These are phyloP conservation scores for Pichia cabralensis DNA, from an alignment of 805 yeast species.

Conservation along the genomic window DNA sequence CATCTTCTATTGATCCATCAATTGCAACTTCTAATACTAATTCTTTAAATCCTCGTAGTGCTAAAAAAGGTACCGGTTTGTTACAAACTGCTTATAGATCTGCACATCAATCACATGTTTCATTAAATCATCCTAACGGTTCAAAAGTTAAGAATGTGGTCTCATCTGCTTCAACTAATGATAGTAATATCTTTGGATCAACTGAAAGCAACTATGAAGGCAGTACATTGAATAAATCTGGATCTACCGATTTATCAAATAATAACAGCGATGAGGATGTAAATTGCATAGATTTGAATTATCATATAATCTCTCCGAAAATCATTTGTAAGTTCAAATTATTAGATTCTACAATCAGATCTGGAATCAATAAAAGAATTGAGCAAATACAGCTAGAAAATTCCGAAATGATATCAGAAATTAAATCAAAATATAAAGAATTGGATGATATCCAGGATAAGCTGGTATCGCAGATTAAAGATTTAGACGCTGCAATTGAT, in stretches of 20 bases:
- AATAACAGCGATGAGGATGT: too few species aligned
- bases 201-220: neutral
- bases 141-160: too few species aligned
- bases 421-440: constrained; percentile 20
- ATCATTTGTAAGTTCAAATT: constrained; percentile 19
- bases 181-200: too few species aligned
- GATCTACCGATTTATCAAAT: too few species aligned
- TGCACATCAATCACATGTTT: too few species aligned
- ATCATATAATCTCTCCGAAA: constrained; percentile 8
- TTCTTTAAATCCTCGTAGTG: neutral
- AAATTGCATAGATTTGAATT: too few species aligned
- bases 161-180: too few species aligned
- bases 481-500: constrained; percentile 22
- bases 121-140: too few species aligned
- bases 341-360: constrained; percentile 18
- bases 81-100: constrained; percentile 4
- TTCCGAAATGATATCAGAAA: constrained; percentile 18
- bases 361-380: constrained; percentile 17
- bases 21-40: neutral
- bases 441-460: constrained; percentile 21
- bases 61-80: constrained; percentile 3
- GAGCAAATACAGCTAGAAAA: constrained; percentile 22
- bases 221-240: neutral
- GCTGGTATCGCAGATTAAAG: constrained; percentile 18
- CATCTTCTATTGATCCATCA: too few species aligned